Evolutionary conservation across 345 rosid genomes (phyloP), one percentile per base, ranked within the genome.

Genomic region (Cardiospermum halicacabum): DNA sequence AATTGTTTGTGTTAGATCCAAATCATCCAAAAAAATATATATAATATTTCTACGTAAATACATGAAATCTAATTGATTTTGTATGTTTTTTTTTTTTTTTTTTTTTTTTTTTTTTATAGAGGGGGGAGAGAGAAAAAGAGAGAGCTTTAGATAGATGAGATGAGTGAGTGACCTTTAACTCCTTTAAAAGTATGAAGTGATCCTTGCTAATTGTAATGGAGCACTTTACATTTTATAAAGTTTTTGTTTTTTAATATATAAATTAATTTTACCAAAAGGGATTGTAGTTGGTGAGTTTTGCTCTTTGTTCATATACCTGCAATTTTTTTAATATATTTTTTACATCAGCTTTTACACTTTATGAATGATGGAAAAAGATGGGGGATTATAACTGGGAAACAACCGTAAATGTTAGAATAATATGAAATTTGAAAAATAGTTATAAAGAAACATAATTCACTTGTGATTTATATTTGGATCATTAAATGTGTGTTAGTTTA

Each of bases 1-100:
- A 67, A 47, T 39, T 21, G 24, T 50, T n/a, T 51, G 51, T 67
- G 58, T 72, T 77, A 69, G 74, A 78, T 81, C 75, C 78, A 73
- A 78, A 75, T 81, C 81, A 67, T n/a, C n/a, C n/a, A n/a, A n/a
- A n/a, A 60, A 54, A 7, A 48, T 22, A 53, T 25, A n/a, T 77
- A 56, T 76, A 56, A 68, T 77, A 77, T 76, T 77, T 78, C 85
- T 71, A 75, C 78, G 84, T 81, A 75, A 79, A 75, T 75, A 77
- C 74, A 79, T 72, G 79, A 75, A 75, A 79, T 77, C 84, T 71
- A 73, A 77, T 75, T 81, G 81, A 77, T 77, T 79, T 79, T 64
- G 63, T 69, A 63, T 76, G 73, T 65, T 73, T 36, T n/a, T n/a
- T n/a, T n/a, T n/a, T n/a, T n/a, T n/a, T n/a, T n/a, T n/a, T n/a